Base-by-base conservation (phyloP, 306 rosid species). In the Mimosa bimucronata region DNA sequence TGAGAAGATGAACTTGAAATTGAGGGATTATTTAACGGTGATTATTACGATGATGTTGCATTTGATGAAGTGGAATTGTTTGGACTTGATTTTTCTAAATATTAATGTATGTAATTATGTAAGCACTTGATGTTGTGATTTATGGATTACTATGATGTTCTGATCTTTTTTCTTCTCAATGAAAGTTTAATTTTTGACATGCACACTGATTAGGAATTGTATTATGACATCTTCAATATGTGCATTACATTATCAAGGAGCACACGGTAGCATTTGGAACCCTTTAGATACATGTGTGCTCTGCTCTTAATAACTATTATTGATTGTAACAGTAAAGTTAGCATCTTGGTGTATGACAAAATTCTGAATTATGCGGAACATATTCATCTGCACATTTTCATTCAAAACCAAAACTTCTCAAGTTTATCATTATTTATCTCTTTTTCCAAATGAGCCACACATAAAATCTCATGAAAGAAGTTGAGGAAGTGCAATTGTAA, bases 361-460 rank as follows among this genome's bases (percentile, higher is more conserved):
- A 8, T 19, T 61, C 52, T 28, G 25, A 76, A 70, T 55, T 48
- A 65, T 60, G 69, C 40, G 48, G 44, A 76, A 48, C 55, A 38
- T 16, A 75, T 25, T 58, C 34, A 58, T 62, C 57, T 23, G 19
- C 70, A 69, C 19, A 30, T 38, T 74, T 75, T 71, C 29, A 42
- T 25, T 18, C 28, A 70, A 69, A 42, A 40, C 41, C 19, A 70
- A 75, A 40, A 69, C 28, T 16, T 71, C 26, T 23, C 41, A 40
- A 41, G 71, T 61, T 50, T 58, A 9, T 41, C 18, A 42, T 40
- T 2, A 0, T 55, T 18, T 48, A 34, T 42, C 46, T 75, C 9
- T 37, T 34, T 67, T 37, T 37, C 62, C 53, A 70, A 23, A 26
- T 42, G 44, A 44, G 7, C 13, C 26, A 19, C 57, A 8, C 21